phyloP scores from a whole-genome alignment of 176 grass and related monocot species.

The Oryza officinalis region DNA sequence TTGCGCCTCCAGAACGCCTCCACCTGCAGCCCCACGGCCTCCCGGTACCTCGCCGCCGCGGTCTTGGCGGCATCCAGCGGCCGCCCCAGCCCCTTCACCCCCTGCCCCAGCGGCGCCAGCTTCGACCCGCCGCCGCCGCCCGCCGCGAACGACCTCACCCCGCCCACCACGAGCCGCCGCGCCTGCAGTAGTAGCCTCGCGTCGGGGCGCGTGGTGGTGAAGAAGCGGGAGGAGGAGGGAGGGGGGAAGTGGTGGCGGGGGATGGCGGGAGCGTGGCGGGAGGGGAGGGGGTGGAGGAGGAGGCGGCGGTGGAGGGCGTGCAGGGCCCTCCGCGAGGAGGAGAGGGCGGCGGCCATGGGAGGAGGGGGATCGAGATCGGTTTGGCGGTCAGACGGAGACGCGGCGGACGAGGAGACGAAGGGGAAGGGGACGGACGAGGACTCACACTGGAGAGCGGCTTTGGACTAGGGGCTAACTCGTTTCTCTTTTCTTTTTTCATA shows the following conservation, averaged over 20 bases:
- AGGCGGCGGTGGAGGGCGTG: conserved; percentile 34
- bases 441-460: not conserved
- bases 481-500: no score
- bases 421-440: not conserved
- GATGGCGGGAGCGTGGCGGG: not conserved
- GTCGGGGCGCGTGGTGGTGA: conserved; percentile 29
- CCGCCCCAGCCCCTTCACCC: conserved; percentile 69
- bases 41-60: conserved; percentile 58
- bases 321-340: conserved; percentile 47
- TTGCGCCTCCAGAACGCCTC: conserved; percentile 96
- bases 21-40: conserved; percentile 66
- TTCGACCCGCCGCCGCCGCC: conserved; percentile 12
- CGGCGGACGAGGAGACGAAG: not conserved
- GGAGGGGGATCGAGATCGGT: conserved; percentile 43
- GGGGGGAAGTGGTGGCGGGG: not conserved
- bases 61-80: conserved; percentile 49
- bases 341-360: conserved; percentile 47
- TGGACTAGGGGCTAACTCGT: no score
- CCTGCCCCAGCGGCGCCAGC: conserved; percentile 51
- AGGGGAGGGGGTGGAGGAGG: conserved; percentile 30
- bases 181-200: not conserved
- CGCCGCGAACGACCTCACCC: conserved; percentile 24
- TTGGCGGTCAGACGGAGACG: conserved; percentile 24
- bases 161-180: conserved; percentile 26
- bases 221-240: conserved; percentile 33